Evolutionary conservation across 371 early-diverging fungal genomes (phyloP).

Genomic region (Mortierella sp.): DNA sequence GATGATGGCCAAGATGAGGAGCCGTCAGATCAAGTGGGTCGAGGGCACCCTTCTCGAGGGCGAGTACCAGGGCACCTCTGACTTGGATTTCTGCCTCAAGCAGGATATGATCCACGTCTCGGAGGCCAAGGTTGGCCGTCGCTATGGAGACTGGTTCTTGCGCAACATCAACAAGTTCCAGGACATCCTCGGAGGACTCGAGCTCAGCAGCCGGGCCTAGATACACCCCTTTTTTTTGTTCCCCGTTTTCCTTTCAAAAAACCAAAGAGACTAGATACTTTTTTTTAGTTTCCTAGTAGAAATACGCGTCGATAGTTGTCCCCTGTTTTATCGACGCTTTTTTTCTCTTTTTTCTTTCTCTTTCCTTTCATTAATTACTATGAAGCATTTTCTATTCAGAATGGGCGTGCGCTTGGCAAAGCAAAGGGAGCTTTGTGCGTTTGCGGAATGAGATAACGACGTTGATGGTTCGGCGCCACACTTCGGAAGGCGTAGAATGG

Average conservation of each 20-base stretch:
- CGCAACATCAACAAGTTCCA: conserved; percentile 90
- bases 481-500: background rate
- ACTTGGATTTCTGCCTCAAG: conserved; percentile 94
- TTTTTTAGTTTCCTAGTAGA: background rate
- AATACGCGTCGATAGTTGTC: background rate
- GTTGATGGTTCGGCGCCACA: background rate
- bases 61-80: conserved; percentile 84
- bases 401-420: background rate
- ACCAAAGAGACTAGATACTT: background rate
- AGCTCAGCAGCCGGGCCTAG: conserved; percentile 57
- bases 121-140: conserved; percentile 93
- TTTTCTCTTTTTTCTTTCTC: background rate
- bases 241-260: background rate
- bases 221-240: background rate
- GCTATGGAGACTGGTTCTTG: conserved; percentile 96
- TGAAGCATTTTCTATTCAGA: background rate
- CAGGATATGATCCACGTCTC: conserved; percentile 94
- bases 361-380: background rate
- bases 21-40: conserved; percentile 90
- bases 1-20: conserved; percentile 93
- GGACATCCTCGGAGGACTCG: conserved; percentile 58
- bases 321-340: background rate
- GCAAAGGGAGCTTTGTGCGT: background rate
- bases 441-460: background rate
- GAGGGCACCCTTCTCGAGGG: conserved; percentile 83